phyloP scores from a whole-genome alignment of 805 yeast species.

The Saccharomycopsis sp. region DNA sequence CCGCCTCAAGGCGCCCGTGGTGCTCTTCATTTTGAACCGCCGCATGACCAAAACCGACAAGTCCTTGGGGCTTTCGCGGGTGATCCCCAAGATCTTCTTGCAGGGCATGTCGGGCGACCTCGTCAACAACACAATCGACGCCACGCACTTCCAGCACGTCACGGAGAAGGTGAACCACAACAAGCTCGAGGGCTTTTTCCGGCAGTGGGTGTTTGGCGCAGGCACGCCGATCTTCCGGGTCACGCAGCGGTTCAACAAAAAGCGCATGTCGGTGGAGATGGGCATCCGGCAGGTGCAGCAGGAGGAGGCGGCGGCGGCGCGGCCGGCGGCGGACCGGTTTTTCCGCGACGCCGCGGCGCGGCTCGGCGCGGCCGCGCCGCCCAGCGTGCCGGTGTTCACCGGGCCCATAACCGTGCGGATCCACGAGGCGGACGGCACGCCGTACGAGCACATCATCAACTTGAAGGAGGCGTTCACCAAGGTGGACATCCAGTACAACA shows the following conservation, averaged over 20 bases:
- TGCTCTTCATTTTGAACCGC: slow-evolving; percentile 74
- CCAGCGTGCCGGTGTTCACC: slow-evolving; percentile 41
- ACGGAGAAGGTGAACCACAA: slow-evolving; percentile 92
- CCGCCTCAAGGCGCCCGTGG: slow-evolving; percentile 76
- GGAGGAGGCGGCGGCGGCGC: slow-evolving; percentile 39
- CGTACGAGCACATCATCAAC: slow-evolving; percentile 95
- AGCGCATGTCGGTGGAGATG: slow-evolving; percentile 90
- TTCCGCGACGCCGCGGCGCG: slow-evolving; percentile 31
- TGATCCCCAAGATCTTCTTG: slow-evolving; percentile 80
- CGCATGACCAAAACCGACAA: slow-evolving; percentile 96
- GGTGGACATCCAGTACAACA: slow-evolving; percentile 89
- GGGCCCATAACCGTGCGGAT: slow-evolving; percentile 97
- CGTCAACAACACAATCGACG: slow-evolving; percentile 66
- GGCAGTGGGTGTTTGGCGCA: slow-evolving; percentile 86
- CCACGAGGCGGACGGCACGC: slow-evolving; percentile 98
- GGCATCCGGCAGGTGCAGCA: slow-evolving; percentile 85
- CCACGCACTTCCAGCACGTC: slow-evolving; percentile 83
- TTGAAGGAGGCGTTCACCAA: slow-evolving; percentile 79
- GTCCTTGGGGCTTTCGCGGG: slow-evolving; percentile 86
- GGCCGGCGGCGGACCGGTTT: slow-evolving; percentile 33
- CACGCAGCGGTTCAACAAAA: slow-evolving; percentile 88
- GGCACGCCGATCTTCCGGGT: slow-evolving; percentile 88
- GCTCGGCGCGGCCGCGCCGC: slow-evolving; percentile 21
- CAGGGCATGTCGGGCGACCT: slow-evolving; percentile 96
- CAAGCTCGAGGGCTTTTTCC: slow-evolving; percentile 74